Conservation (phyloP, 768 basidiomycete genomes). For the Phylloporus scabripes region DNA sequence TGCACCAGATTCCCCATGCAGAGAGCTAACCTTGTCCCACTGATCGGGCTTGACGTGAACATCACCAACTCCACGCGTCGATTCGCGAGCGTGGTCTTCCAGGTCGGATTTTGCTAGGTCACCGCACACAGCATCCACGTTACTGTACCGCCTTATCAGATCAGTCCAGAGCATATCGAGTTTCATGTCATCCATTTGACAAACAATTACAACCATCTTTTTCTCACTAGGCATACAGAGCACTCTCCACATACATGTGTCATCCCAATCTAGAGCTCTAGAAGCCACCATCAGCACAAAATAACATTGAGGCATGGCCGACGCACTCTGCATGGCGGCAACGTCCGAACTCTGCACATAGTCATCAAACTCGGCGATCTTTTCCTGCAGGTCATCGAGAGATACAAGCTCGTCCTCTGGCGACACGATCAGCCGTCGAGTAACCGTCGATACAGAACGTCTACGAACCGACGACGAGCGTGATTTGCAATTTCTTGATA, state of each 20-base stretch:
- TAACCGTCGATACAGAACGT: neutral
- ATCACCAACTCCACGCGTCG: constrained; percentile 5
- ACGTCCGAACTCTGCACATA: constrained; percentile 89
- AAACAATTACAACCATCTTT: constrained; percentile 7
- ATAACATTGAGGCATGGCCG: neutral
- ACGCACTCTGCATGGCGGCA: constrained; percentile 86
- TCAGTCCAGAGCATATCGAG: neutral
- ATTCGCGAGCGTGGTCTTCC: constrained; percentile 6
- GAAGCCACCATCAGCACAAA: constrained; percentile 2
- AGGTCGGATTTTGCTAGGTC: constrained; percentile 8
- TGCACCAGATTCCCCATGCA: constrained; percentile 18
- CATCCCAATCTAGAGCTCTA: constrained; percentile 20
- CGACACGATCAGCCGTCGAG: neutral
- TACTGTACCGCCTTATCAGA: constrained; percentile 4
- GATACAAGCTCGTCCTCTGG: constrained; percentile 95
- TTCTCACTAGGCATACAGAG: constrained; percentile 9
- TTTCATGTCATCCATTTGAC: constrained; percentile 6
- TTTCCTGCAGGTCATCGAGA: constrained; percentile 88
- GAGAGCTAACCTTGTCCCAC: constrained; percentile 31
- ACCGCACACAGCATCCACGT: constrained; percentile 17
- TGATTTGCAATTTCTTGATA: constrained; percentile 87
- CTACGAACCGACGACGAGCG: constrained; percentile 49
- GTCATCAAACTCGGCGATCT: constrained; percentile 79
- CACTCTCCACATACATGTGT: neutral
- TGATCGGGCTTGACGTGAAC: constrained; percentile 17